Evolutionary conservation across 2,329 filamentous ascomycete genomes (phyloP), one percentile per base, ranked within the genome.

Genomic region (Nigrospora osmanthi): DNA sequence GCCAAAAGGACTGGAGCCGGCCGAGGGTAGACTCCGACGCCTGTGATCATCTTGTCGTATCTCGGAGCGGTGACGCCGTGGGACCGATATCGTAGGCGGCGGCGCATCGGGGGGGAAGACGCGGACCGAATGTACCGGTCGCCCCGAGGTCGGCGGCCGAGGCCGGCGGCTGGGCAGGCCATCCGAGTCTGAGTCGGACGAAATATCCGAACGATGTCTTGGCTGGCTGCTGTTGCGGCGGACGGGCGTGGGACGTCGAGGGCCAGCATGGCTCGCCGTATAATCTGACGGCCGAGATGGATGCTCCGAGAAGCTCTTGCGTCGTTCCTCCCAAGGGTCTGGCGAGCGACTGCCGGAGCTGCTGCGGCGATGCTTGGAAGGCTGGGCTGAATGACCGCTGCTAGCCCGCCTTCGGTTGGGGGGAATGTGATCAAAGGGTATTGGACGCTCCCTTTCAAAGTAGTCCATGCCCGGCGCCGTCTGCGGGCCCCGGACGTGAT

Each of bases 241-340:
- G 17, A 49, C 45, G 37, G 47, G 42, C 4, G 48, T 42, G 14
- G 55, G 52, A 5, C 47, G 55, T 35, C 46, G 58, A 19, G 58
- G 51, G 36, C 57, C 53, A 11, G 53, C 38, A 44, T 56, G 55
- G 23, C 35, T 30, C 38, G 55, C 43, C 23, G 49, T 12, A 3
- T 52, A 51, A 14, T 65, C 55, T 15, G 62, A 54, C 3, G 61
- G 60, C 1, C 66, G 63, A 3, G 62, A 64, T 3, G 69, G 68
- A 42, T 71, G 68, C 46, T 78, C 75, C 3, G 74, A 75, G 55
- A 74, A 72, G 58, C 75, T 78, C 45, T 70, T 66, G 35, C 73
- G 66, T 35, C 71, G 66, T 12, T 55, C 59, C n/a, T 65, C 58
- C 14, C 67, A 66, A 14, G 72, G 70, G 10, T 61, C 61, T 1